These are phyloP conservation scores for Sphenostylis stenocarpa DNA, from an alignment of 306 rosid genomes.

Conservation along the genomic window DNA sequence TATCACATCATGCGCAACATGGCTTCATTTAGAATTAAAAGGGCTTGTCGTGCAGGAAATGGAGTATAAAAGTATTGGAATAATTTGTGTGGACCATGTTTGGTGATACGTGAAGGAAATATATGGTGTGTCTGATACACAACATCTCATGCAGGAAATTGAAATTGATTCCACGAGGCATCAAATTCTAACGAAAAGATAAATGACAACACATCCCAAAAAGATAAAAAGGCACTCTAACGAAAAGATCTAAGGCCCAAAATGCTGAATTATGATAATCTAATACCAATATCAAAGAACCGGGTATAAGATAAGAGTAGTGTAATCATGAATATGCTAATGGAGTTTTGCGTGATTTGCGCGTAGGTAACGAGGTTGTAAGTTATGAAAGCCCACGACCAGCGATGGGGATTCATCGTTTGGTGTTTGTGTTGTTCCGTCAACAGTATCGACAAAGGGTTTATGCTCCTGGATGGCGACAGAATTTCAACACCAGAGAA, in stretches of 20 bases:
- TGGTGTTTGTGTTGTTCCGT: constrained; percentile 60
- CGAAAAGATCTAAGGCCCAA: neutral
- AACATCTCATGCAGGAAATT: neutral
- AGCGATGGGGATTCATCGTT: constrained; percentile 69
- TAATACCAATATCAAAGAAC: neutral
- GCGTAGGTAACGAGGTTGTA: constrained; percentile 37
- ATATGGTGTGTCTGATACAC: neutral
- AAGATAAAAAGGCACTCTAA: neutral
- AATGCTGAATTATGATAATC: neutral
- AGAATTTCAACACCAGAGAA: constrained; percentile 73
- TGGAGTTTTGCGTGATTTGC: neutral
- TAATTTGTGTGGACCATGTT: constrained; percentile 1
- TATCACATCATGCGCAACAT: neutral
- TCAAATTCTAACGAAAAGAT: constrained; percentile 18
- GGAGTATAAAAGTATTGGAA: constrained; percentile 26
- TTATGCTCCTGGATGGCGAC: constrained; percentile 87
- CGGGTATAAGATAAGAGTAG: too few relatives aligned
- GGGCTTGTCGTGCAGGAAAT: neutral
- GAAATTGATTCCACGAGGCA: neutral
- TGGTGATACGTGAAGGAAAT: neutral
- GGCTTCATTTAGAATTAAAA: neutral
- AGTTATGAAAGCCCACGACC: constrained; percentile 62
- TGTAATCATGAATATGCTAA: neutral
- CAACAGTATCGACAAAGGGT: constrained; percentile 75
- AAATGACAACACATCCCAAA: neutral